Evolutionary conservation across 495 filamentous ascomycete species (phyloP).

Genomic region (Bacidia gigantensis): DNA sequence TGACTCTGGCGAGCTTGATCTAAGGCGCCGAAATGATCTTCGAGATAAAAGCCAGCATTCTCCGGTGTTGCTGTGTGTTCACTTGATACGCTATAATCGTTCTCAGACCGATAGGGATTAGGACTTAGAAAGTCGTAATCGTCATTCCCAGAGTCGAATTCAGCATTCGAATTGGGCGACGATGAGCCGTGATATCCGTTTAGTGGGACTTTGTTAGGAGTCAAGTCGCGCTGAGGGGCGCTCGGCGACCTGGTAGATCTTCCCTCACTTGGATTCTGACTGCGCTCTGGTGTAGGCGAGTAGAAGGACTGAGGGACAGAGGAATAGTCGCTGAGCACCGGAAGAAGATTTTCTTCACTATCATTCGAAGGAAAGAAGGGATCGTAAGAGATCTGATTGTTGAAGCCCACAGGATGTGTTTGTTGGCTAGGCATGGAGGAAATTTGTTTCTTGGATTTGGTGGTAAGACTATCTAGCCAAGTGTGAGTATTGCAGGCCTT

Average conservation of each 20-base stretch:
- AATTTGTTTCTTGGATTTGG: neutral
- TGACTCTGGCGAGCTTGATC: neutral
- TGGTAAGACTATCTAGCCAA: neutral
- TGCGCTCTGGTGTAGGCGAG: constrained; percentile 11
- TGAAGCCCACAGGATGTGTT: constrained; percentile 16
- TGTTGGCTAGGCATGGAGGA: neutral
- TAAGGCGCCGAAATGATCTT: constrained; percentile 14
- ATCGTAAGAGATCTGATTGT: constrained; percentile 17
- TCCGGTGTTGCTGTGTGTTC: constrained; percentile 13
- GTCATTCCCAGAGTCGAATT: constrained; percentile 3
- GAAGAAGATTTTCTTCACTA: constrained; percentile 17
- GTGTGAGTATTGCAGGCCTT: neutral
- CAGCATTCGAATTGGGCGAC: constrained; percentile 1
- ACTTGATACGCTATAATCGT: constrained; percentile 14
- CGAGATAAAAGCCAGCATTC: constrained; percentile 6
- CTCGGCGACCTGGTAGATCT: neutral
- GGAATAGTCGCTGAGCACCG: constrained; percentile 10
- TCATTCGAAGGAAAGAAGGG: constrained; percentile 16
- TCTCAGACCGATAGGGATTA: constrained; percentile 15
- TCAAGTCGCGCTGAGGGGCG: neutral
- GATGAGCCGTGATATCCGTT: constrained; percentile 2
- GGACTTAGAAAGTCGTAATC: constrained; percentile 15
- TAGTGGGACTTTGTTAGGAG: neutral
- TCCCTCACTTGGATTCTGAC: neutral
- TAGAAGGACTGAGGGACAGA: constrained; percentile 9